Conservation (phyloP, 306 rosid species). For the Urtica urens region DNA sequence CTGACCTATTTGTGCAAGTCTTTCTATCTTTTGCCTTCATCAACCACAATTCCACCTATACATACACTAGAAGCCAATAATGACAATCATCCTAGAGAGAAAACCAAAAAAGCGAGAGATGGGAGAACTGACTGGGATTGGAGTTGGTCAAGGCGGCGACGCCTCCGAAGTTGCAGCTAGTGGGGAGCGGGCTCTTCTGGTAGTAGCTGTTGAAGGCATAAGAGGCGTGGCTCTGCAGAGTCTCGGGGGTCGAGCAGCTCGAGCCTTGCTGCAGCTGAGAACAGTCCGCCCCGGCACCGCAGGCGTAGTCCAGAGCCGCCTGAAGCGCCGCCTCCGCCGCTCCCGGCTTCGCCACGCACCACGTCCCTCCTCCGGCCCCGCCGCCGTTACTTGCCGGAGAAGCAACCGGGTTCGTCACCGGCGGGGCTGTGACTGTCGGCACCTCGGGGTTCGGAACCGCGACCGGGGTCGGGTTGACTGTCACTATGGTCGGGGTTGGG, state of each 20-base stretch:
- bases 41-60: neutral
- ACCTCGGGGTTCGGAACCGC: constrained; percentile 38
- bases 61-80: neutral
- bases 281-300: constrained; percentile 61
- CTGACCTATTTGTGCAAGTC: neutral
- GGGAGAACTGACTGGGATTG: constrained; percentile 60
- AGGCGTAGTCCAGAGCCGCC: constrained; percentile 77
- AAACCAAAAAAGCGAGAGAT: neutral
- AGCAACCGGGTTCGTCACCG: constrained; percentile 34
- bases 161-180: constrained; percentile 93
- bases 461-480: constrained; percentile 62
- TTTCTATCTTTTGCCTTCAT: neutral
- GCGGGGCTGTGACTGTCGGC: constrained; percentile 33
- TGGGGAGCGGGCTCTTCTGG: constrained; percentile 63
- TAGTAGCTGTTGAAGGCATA: constrained; percentile 77
- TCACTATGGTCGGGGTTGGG: constrained; percentile 45
- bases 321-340: constrained; percentile 47
- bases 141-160: constrained; percentile 42
- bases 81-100: neutral
- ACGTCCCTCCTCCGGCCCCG: constrained; percentile 50
- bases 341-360: constrained; percentile 87
- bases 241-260: constrained; percentile 59
- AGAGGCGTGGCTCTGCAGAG: constrained; percentile 79
- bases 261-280: constrained; percentile 78
- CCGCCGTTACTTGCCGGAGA: constrained; percentile 52